A percentile compares a stretch with the other conserved stretches of the same genome.
phyloP scores from a whole-genome alignment of 176 grass and related monocot species.

The Oryza punctata region DNA sequence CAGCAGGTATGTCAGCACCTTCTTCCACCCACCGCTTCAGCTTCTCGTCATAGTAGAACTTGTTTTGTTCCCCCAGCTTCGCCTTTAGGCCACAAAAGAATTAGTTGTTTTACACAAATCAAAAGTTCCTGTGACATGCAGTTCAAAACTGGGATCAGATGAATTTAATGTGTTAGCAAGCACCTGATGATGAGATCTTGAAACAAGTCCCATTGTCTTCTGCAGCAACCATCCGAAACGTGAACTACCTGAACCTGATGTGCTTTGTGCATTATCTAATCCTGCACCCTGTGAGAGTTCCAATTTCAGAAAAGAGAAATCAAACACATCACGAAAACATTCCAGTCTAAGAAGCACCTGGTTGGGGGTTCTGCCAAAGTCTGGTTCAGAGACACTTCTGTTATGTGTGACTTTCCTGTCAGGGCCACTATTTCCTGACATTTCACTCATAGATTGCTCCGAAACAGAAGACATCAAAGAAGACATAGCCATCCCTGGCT shows the following conservation, averaged over 20 bases:
- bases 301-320: neutral
- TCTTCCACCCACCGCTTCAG: slow-evolving; percentile 96
- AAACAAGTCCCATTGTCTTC: slow-evolving; percentile 79
- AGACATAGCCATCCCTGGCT: slow-evolving; percentile 69
- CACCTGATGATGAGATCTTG: slow-evolving; percentile 80
- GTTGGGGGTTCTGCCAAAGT: slow-evolving; percentile 70
- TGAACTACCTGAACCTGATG: slow-evolving; percentile 61
- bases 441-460: slow-evolving; percentile 67
- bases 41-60: slow-evolving; percentile 91
- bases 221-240: slow-evolving; percentile 82
- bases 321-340: neutral
- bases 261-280: slow-evolving; percentile 60
- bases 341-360: slow-evolving; percentile 37
- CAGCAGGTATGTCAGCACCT: slow-evolving; percentile 61
- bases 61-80: slow-evolving; percentile 85
- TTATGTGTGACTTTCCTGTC: slow-evolving; percentile 58
- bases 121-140: neutral
- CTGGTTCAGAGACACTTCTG: slow-evolving; percentile 89
- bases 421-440: slow-evolving; percentile 47
- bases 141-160: neutral
- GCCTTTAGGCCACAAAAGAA: slow-evolving; percentile 52
- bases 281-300: slow-evolving; percentile 58
- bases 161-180: slow-evolving; percentile 12
- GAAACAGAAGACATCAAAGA: slow-evolving; percentile 73
- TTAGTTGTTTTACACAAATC: neutral